phyloP scores from a whole-genome alignment of 495 filamentous ascomycete genomes.

The Penicillium malachiteum region DNA sequence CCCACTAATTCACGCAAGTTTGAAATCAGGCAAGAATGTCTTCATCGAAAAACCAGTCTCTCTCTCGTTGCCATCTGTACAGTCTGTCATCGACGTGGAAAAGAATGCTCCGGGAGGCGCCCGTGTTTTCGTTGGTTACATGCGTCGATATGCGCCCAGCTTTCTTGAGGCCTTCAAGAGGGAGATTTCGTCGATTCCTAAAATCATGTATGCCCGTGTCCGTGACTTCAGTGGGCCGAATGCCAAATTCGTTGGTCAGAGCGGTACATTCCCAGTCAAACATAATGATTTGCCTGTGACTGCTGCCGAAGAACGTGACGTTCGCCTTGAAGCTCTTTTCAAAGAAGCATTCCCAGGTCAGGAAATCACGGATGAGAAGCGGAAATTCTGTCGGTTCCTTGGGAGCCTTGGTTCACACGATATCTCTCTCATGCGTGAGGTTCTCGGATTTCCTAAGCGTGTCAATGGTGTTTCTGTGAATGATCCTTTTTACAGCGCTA shows the following conservation, averaged over 20 bases:
- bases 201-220: constrained; percentile 46
- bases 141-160: constrained; percentile 49
- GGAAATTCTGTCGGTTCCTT: constrained; percentile 36
- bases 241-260: constrained; percentile 45
- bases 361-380: constrained; percentile 23
- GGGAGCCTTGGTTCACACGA: constrained; percentile 49
- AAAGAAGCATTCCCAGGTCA: constrained; percentile 23
- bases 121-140: constrained; percentile 51
- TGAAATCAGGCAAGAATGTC: constrained; percentile 41
- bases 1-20: constrained; percentile 29
- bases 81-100: constrained; percentile 39
- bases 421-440: constrained; percentile 50
- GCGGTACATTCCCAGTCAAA: constrained; percentile 44
- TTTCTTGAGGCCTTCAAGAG: constrained; percentile 41
- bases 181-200: constrained; percentile 34
- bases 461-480: constrained; percentile 36
- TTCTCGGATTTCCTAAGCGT: constrained; percentile 32
- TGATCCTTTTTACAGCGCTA: constrained; percentile 35
- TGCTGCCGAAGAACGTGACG: constrained; percentile 20
- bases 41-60: constrained; percentile 53
- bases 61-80: constrained; percentile 27
- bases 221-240: constrained; percentile 51
- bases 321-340: constrained; percentile 20
- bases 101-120: constrained; percentile 22
- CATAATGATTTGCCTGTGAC: constrained; percentile 27